phyloP scores from a whole-genome alignment of 768 basidiomycete species.

The Phanerochaete sordida region DNA sequence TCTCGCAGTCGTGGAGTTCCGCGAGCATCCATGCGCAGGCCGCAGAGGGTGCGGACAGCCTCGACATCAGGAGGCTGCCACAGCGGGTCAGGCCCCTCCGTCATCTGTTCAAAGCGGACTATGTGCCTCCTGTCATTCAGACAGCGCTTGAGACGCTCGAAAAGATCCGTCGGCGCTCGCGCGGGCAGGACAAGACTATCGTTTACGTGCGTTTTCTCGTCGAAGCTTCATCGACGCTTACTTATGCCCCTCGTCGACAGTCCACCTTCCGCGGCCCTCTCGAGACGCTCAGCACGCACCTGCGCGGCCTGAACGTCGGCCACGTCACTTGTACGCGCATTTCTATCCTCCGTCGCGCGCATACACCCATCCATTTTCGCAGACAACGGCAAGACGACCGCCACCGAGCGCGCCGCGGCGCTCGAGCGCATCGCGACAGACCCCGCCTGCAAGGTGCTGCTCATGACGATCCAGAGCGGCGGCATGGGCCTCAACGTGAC shows the following conservation, averaged over 20 bases:
- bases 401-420: no score
- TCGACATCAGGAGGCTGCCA: neutral
- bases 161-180: neutral
- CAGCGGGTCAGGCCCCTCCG: neutral
- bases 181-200: constrained; percentile 7
- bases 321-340: no score
- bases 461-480: constrained; percentile 10
- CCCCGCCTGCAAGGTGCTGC: constrained; percentile 8
- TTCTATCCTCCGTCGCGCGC: no score
- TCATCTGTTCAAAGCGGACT: neutral
- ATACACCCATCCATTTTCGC: no score
- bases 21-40: no score
- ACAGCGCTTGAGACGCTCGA: neutral
- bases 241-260: neutral
- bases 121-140: neutral
- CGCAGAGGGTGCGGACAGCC: neutral
- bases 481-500: constrained; percentile 14
- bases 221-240: neutral
- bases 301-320: neutral
- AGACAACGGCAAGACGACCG: no score
- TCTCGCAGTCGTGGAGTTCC: no score
- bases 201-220: constrained; percentile 2
- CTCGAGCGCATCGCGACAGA: no score
- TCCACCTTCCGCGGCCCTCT: neutral
- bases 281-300: neutral